Percentiles rank a stretch among this genome's conserved stretches.
Evolutionary conservation across 345 rosid species (phyloP).

Genomic region (Syzygium aromaticum): DNA sequence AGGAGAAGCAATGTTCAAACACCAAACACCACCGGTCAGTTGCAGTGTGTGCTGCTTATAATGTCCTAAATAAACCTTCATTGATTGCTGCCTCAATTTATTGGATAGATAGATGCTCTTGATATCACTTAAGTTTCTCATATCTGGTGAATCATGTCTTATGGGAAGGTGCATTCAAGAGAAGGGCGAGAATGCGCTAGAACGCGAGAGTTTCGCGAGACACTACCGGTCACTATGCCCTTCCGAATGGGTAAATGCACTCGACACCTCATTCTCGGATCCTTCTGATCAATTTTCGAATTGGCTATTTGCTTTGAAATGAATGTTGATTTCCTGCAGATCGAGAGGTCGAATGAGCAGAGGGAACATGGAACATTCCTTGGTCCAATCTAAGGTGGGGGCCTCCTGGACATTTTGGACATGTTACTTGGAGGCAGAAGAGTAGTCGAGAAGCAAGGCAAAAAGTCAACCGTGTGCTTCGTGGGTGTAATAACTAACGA

Average conservation of each 20-base stretch:
- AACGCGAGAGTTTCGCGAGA: slow-evolving; percentile 18
- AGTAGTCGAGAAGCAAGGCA: no score
- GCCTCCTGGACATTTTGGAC: no score
- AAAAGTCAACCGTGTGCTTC: no score
- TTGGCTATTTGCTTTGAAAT: neutral
- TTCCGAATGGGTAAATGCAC: slow-evolving; percentile 22
- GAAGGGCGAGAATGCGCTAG: slow-evolving; percentile 9
- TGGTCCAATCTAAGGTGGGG: slow-evolving; percentile 3
- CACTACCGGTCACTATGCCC: slow-evolving; percentile 28
- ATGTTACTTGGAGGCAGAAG: no score
- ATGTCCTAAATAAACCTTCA: neutral
- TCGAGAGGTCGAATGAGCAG: slow-evolving; percentile 23
- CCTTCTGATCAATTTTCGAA: neutral
- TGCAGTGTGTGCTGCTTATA: neutral
- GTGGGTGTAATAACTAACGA: no score
- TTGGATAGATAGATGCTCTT: neutral
- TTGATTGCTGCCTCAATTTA: neutral
- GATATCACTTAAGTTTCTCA: neutral
- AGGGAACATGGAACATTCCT: slow-evolving; percentile 14
- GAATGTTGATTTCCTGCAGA: slow-evolving; percentile 6
- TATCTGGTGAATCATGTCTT: neutral
- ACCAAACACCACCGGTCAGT: no score
- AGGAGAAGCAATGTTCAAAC: neutral
- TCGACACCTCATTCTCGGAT: neutral
- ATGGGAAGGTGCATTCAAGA: slow-evolving; percentile 16